Evolutionary conservation across 306 rosid species (phyloP).

Genomic region (Pterocarpus santalinus): DNA sequence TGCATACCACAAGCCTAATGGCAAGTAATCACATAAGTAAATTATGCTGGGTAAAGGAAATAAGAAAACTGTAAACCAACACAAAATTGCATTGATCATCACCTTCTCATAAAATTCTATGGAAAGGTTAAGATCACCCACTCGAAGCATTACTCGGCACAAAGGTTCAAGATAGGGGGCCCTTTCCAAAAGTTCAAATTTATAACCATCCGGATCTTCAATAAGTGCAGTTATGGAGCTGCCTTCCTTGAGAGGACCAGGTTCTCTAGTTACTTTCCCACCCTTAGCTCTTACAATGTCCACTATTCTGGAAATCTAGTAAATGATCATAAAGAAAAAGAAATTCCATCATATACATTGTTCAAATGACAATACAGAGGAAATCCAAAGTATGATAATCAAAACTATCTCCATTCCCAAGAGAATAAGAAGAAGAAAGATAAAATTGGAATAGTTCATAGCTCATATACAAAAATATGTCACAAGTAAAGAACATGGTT

Average conservation of each 20-base stretch:
- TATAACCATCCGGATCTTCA: constrained; percentile 98
- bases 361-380: constrained; percentile 36
- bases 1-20: constrained; percentile 90
- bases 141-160: constrained; percentile 98
- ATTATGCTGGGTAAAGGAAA: constrained; percentile 21
- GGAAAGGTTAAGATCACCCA: constrained; percentile 93
- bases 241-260: constrained; percentile 84
- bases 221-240: constrained; percentile 68
- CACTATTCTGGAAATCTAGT: constrained; percentile 83
- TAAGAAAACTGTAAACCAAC: constrained; percentile 24
- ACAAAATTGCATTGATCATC: constrained; percentile 40
- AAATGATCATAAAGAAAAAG: constrained; percentile 13
- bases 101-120: constrained; percentile 92
- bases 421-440: not conserved
- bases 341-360: constrained; percentile 6
- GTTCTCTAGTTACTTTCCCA: constrained; percentile 84
- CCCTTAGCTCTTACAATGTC: constrained; percentile 88
- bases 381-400: constrained; percentile 26
- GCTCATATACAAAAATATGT: too few relatives aligned
- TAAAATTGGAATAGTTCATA: too few relatives aligned
- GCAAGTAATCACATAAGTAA: constrained; percentile 40
- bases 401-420: constrained; percentile 22
- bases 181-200: constrained; percentile 88
- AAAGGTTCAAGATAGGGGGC: constrained; percentile 89
- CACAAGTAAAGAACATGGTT: not conserved